Evolutionary conservation across 176 grass and related monocot species (phyloP).

Genomic region (Paspalum notatum): DNA sequence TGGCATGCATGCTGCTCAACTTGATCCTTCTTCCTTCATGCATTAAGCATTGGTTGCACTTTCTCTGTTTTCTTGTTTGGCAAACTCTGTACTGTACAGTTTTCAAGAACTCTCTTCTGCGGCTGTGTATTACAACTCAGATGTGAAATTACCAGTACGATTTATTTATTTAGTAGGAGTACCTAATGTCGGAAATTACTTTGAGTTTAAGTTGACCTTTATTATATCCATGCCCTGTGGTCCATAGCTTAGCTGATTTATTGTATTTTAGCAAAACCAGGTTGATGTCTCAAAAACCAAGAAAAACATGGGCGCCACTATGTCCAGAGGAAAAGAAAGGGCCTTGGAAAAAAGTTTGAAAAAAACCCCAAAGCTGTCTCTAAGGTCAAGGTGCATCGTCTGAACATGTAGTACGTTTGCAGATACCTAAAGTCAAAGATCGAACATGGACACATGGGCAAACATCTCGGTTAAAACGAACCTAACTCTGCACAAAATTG

Average conservation of each 20-base stretch:
- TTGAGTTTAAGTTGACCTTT: not conserved
- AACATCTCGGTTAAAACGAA: not conserved
- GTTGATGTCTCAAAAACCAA: not conserved
- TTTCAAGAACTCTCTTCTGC: not conserved
- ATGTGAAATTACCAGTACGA: not conserved
- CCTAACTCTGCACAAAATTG: not conserved
- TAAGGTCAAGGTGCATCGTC: not conserved
- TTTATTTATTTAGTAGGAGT: not conserved
- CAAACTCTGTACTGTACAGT: not conserved
- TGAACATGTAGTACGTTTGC: not conserved
- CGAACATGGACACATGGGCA: not conserved
- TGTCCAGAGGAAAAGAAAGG: no score
- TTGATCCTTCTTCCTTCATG: not conserved
- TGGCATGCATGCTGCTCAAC: not conserved
- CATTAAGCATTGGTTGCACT: not conserved
- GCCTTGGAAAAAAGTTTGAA: not conserved
- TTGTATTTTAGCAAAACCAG: not conserved
- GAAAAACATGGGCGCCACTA: not conserved
- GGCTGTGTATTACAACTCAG: not conserved
- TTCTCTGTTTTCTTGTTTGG: not conserved
- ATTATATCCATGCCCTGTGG: not conserved
- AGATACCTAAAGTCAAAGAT: not conserved
- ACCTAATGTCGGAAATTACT: not conserved
- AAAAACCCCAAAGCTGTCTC: not conserved
- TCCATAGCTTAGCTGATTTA: not conserved